These are phyloP conservation scores for Fusarium sp. DNA, from an alignment of 2,329 filamentous ascomycete genomes.

Conservation along the genomic window DNA sequence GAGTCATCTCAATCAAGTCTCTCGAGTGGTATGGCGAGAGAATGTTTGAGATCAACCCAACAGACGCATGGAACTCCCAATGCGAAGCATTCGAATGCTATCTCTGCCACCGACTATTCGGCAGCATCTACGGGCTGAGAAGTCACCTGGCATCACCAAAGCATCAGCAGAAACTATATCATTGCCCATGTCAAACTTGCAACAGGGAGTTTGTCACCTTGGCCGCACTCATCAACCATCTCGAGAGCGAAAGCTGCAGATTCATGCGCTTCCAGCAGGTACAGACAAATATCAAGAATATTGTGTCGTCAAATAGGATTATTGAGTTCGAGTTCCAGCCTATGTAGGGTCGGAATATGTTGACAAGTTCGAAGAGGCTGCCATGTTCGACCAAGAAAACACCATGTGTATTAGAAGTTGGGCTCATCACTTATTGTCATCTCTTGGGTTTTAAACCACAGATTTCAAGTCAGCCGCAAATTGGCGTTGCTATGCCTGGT, in stretches of 20 bases:
- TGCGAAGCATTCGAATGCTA: conserved; percentile 43
- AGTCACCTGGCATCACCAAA: conserved; percentile 64
- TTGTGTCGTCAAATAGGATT: conserved; percentile 24
- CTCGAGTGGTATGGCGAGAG: conserved; percentile 55
- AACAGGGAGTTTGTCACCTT: conserved; percentile 51
- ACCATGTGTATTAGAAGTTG: background rate
- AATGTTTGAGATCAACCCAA: conserved; percentile 49
- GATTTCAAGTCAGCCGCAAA: background rate
- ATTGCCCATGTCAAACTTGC: conserved; percentile 52
- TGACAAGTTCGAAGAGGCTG: background rate
- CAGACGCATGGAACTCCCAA: conserved; percentile 54
- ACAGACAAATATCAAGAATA: conserved; percentile 43
- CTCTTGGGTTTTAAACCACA: background rate
- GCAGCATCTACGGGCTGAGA: conserved; percentile 49
- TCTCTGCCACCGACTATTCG: conserved; percentile 61
- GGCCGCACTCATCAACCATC: conserved; percentile 54
- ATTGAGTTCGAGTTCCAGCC: background rate
- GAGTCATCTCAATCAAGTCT: conserved; percentile 62
- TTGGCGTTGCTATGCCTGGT: background rate
- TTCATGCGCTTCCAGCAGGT: conserved; percentile 52
- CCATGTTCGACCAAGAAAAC: background rate
- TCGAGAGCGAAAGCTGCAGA: conserved; percentile 57
- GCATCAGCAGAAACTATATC: conserved; percentile 52
- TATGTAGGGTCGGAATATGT: background rate
- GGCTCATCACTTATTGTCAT: background rate